Conservation (phyloP, 148 eudicot species). For the Amaranthus hypochondriacus region DNA sequence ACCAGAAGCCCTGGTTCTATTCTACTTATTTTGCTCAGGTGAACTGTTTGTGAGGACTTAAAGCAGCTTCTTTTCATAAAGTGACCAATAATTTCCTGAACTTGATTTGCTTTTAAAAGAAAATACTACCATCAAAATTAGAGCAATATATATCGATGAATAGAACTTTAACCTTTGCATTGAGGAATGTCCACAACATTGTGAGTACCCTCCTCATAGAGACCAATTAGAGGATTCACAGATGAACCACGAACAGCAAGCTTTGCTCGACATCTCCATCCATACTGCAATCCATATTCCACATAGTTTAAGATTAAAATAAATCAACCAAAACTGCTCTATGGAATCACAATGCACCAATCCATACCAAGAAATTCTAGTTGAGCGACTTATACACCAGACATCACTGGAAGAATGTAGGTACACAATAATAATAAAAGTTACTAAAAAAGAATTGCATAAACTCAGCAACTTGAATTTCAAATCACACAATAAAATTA, state of each 20-base stretch:
- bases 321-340: not conserved
- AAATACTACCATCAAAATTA: not conserved
- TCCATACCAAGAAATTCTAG: too few species aligned
- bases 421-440: too few species aligned
- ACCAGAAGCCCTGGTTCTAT: not conserved
- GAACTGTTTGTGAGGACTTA: too few species aligned
- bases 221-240: slow-evolving; percentile 65
- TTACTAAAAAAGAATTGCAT: too few species aligned
- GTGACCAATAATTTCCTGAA: not conserved
- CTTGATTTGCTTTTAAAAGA: not conserved
- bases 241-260: slow-evolving; percentile 93
- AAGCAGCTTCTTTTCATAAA: not conserved
- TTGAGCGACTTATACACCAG: too few species aligned
- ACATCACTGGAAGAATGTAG: too few species aligned
- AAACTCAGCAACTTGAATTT: too few species aligned
- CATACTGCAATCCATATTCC: slow-evolving; percentile 45
- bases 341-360: not conserved
- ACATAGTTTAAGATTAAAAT: not conserved
- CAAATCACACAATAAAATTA: too few species aligned
- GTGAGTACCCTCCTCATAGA: slow-evolving; percentile 93
- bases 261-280: slow-evolving; percentile 98
- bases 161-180: slow-evolving; percentile 61
- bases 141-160: not conserved
- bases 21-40: not conserved
- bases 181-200: slow-evolving; percentile 81